Base-by-base conservation (phyloP, 176 grass and related monocot species). In the Juncus effusus region DNA sequence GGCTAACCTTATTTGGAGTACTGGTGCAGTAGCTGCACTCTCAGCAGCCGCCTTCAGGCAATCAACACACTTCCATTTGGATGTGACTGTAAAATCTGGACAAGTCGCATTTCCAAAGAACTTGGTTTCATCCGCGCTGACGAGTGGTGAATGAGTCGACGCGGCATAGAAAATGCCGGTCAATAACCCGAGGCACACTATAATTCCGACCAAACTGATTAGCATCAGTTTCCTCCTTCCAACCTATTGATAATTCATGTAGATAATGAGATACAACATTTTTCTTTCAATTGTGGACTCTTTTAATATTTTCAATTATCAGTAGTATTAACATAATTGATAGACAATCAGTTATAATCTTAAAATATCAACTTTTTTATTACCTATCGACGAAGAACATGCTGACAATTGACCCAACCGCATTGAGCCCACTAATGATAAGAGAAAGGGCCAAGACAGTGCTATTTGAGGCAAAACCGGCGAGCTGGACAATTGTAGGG, bases 401-500 rank as follows among this genome's bases (percentile, higher is more conserved):
- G 74, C 88, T 91, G 6, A 87, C 88, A 52, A 91, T 3, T 13
- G 88, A 84, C 42, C 88, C 84, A 15, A 84, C 49, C 7, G 84
- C 84, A 74, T 91, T 91, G 69, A 87, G 84, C 1, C 88, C 88
- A 2, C 83, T 78, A 5, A 84, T 91, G 52, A 91, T 78, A 0
- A 91, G 80, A 2, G 84, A 87, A 16, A 87, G 84, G 7, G 84
- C 77, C 10, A 91, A 81, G n/a, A 81, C 88, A 38, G 84, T 87
- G 45, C 64, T 69, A 62, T 91, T 91, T 3, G 88, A 91, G 3
- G 88, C 88, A 49, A 87, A 91, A 4, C 88, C 84, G 49, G 83
- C 88, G 6, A 91, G 64, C 56, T 87, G 88, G 59, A 84, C 80
- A 37, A 97, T 92, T 19, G 94, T 97, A 16, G 94, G 94, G 59